Percentiles rank a stretch among this genome's conserved stretches.
Evolutionary conservation across 805 yeast species (phyloP).

Genomic region (Candida awuae): DNA sequence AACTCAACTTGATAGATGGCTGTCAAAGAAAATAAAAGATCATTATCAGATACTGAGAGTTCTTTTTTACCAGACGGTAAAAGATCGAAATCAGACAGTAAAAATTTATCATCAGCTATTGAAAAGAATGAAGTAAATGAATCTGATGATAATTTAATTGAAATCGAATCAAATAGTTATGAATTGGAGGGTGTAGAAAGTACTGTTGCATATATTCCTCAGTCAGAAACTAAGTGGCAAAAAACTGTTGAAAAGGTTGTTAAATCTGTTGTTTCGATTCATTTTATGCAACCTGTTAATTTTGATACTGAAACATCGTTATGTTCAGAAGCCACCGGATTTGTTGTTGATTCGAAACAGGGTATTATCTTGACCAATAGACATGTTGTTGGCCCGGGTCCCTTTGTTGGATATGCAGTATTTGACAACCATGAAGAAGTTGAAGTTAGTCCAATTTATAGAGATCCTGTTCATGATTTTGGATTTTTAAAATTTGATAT

Average conservation of each 20-base stretch:
- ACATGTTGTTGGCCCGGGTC: constrained; percentile 95
- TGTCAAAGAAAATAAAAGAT: neutral
- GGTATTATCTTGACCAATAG: constrained; percentile 88
- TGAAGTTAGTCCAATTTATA: constrained; percentile 72
- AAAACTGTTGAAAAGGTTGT: constrained; percentile 74
- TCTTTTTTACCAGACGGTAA: no score
- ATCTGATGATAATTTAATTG: neutral
- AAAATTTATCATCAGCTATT: neutral
- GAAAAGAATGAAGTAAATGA: neutral
- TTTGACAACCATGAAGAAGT: constrained; percentile 94
- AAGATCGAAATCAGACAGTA: neutral
- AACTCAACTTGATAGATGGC: neutral
- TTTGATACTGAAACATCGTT: constrained; percentile 80
- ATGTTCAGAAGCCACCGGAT: constrained; percentile 91
- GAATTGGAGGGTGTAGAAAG: neutral
- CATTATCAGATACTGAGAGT: neutral
- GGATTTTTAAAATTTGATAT: constrained; percentile 83
- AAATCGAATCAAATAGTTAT: neutral
- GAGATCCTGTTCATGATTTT: constrained; percentile 95
- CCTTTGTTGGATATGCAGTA: constrained; percentile 83
- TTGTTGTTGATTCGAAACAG: constrained; percentile 73
- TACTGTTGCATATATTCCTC: constrained; percentile 10
- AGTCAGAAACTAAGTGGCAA: constrained; percentile 52
- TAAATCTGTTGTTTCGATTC: constrained; percentile 79
- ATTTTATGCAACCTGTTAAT: constrained; percentile 76